These are phyloP conservation scores for Jaapia argillacea DNA, from an alignment of 768 basidiomycete species.

Conservation along the genomic window DNA sequence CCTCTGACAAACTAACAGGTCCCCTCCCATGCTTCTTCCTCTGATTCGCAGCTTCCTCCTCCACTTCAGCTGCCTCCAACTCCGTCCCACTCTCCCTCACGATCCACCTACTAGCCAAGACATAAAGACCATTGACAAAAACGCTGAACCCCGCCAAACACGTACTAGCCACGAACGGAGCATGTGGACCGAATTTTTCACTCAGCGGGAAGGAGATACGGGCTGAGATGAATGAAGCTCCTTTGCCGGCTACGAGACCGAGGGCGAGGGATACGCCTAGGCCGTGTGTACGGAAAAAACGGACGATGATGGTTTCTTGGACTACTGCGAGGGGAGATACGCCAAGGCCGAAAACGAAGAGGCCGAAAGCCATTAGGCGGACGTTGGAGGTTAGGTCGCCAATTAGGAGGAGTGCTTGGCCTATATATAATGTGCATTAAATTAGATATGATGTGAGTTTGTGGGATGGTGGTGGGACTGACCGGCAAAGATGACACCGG, in stretches of 20 bases:
- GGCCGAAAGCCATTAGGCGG: constrained; percentile 62
- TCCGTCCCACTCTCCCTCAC: constrained; percentile 49
- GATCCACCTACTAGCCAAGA: constrained; percentile 54
- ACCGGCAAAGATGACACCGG: constrained; percentile 60
- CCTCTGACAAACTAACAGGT: constrained; percentile 39
- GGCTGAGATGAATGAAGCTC: constrained; percentile 66
- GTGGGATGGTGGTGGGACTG: constrained; percentile 6
- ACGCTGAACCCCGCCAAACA: constrained; percentile 58
- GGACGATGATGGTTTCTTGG: constrained; percentile 79
- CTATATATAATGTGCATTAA: constrained; percentile 19
- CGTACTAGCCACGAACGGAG: constrained; percentile 67
- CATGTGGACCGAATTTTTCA: constrained; percentile 52
- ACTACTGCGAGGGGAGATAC: constrained; percentile 74
- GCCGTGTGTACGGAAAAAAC: constrained; percentile 69
- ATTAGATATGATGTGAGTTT: background rate
- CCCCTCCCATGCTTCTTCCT: no score
- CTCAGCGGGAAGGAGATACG: constrained; percentile 71
- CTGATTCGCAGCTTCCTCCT: constrained; percentile 41
- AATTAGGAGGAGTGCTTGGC: constrained; percentile 55
- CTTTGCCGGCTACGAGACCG: constrained; percentile 78
- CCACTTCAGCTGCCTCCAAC: constrained; percentile 54
- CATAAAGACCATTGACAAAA: constrained; percentile 56
- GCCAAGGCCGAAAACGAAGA: constrained; percentile 75
- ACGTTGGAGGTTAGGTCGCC: constrained; percentile 54
- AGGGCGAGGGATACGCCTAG: constrained; percentile 71